Evolutionary conservation across 768 basidiomycete species (phyloP), one percentile per base, ranked within the genome.

Genomic region (Termitomyces sp.): DNA sequence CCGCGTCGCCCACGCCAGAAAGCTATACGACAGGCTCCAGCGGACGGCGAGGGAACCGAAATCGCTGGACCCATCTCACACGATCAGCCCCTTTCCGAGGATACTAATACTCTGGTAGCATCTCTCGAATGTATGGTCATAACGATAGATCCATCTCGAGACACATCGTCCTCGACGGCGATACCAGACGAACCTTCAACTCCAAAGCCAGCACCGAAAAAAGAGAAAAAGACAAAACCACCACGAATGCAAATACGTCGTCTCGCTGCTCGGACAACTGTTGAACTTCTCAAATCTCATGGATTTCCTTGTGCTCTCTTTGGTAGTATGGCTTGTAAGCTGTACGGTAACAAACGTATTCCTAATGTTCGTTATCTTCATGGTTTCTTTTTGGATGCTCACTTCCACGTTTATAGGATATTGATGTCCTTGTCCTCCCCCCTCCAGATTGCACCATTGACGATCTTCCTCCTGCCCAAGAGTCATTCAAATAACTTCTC

Each of bases 241-340:
- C 38, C 50, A 11, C 52, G 44, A 1, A 40, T 60, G 51, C 57
- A 63, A 25, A 63, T 63, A n/a, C 57, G 62, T 25, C 58, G 57
- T 19, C 32, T 58, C 40, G 62, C 62, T 8, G 60, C 60, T n/a
- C 41, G 46, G 5, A 57, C 31, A 17, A 58, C 60, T 5, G 54
- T 59, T 14, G 43, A 55, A 19, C 54, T 61, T 29, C 54, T 63
- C 6, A 6, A 42, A 19, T 37, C 41, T 2, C 60, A 58, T 17
- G 60, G 57, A 14, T 63, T 61, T 19, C 31, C 49, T 0, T 53
- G 57, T 21, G 60, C 60, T 14, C 29, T 63, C 7, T 60, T 63
- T n/a, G 62, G 62, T 11, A 61, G 62, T 42, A 63, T 63, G 62
- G 62, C 60, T 9, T 61, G 60, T 31, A 61, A 55, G 35, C 19